phyloP scores from a whole-genome alignment of 73 alveolate genomes.

The Paramecium bursaria region DNA sequence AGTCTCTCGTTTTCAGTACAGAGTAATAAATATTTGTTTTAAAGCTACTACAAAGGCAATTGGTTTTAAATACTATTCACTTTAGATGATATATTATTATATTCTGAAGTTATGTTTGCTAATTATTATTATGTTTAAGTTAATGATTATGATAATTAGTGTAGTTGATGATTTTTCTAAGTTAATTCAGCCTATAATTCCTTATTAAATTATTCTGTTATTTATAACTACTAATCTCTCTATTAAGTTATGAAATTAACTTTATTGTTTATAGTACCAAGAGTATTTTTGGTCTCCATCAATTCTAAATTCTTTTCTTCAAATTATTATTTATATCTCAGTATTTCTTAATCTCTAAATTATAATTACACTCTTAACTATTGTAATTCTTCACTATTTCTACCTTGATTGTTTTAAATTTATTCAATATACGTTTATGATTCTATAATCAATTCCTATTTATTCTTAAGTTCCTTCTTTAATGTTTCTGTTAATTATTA shows the following conservation, averaged over 20 bases:
- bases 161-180: not conserved
- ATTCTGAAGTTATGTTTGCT: not conserved
- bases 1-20: slow-evolving; percentile 56
- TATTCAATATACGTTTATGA: too few relatives aligned
- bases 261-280: slow-evolving; percentile 28
- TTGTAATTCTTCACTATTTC: slow-evolving; percentile 14
- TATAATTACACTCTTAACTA: not conserved
- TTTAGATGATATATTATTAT: not conserved
- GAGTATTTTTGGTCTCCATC: not conserved
- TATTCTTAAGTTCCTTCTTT: too few relatives aligned
- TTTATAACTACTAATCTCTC: slow-evolving; percentile 35
- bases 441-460: too few relatives aligned
- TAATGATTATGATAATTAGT: not conserved
- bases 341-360: slow-evolving; percentile 5
- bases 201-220: slow-evolving; percentile 32
- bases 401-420: too few relatives aligned
- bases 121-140: slow-evolving; percentile 20
- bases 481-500: too few relatives aligned
- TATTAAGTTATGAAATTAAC: slow-evolving; percentile 29
- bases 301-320: slow-evolving; percentile 17
- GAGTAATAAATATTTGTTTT: not conserved
- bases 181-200: slow-evolving; percentile 50
- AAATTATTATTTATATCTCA: not conserved
- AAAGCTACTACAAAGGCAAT: slow-evolving; percentile 19
- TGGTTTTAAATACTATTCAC: not conserved